Percentiles rank a stretch among this genome's conserved stretches.
phyloP scores from a whole-genome alignment of 768 basidiomycete species.

The Amanita pallidorosea region DNA sequence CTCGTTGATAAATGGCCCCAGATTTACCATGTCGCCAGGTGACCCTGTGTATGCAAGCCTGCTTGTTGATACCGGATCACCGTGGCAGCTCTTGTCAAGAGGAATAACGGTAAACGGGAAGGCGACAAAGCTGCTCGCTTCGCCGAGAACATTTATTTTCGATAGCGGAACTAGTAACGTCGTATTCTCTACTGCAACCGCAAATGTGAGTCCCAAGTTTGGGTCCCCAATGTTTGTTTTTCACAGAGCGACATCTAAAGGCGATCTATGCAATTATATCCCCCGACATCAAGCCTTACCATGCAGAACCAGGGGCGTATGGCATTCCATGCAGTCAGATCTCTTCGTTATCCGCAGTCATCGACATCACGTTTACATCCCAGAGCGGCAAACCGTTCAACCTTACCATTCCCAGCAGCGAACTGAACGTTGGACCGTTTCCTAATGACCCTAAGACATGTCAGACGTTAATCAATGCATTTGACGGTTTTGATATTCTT shows the following conservation, averaged over 20 bases:
- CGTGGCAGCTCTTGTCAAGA: slow-evolving; percentile 36
- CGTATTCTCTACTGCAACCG: slow-evolving; percentile 20
- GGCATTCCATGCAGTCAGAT: slow-evolving; percentile 30
- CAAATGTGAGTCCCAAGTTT: slow-evolving; percentile 20
- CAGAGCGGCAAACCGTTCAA: slow-evolving; percentile 38
- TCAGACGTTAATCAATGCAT: slow-evolving; percentile 20
- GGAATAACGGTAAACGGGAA: slow-evolving; percentile 24
- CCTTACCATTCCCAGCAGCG: slow-evolving; percentile 27
- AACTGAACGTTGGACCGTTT: slow-evolving; percentile 50
- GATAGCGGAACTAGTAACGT: slow-evolving; percentile 52
- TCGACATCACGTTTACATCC: slow-evolving; percentile 44
- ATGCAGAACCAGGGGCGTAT: slow-evolving; percentile 39
- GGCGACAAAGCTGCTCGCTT: slow-evolving; percentile 29
- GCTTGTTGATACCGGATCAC: slow-evolving; percentile 14
- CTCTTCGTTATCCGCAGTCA: slow-evolving; percentile 30
- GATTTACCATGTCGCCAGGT: slow-evolving; percentile 16
- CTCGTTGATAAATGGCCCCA: background rate
- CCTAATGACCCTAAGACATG: slow-evolving; percentile 22
- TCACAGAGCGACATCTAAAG: background rate
- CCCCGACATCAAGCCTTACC: slow-evolving; percentile 39
- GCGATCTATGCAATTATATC: slow-evolving; percentile 37
- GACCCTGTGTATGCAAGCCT: slow-evolving; percentile 31
- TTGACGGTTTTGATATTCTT: slow-evolving; percentile 35
- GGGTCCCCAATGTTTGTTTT: background rate
- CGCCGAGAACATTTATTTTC: slow-evolving; percentile 36